These are phyloP conservation scores for Murraya koenigii DNA, from an alignment of 345 rosid genomes.

Conservation along the genomic window DNA sequence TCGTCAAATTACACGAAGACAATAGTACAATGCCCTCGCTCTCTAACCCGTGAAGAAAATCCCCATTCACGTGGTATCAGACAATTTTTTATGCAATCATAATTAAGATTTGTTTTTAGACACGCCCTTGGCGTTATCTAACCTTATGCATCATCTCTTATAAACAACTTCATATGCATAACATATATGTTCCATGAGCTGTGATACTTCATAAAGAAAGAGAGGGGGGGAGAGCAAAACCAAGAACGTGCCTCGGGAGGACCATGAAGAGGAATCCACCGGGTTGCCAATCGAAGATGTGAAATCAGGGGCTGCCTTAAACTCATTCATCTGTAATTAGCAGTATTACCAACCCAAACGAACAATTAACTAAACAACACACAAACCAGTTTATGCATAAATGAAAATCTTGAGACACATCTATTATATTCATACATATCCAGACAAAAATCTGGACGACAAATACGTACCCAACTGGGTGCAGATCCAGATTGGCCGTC, in stretches of 20 bases:
- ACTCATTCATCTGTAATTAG: slow-evolving; percentile 74
- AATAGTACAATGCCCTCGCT: neutral
- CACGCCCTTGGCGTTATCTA: neutral
- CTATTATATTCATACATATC: neutral
- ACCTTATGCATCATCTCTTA: neutral
- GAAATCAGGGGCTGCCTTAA: slow-evolving; percentile 64
- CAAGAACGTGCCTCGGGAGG: slow-evolving; percentile 56
- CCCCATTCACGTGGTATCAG: slow-evolving; percentile 23
- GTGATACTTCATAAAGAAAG: neutral
- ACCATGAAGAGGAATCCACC: slow-evolving; percentile 58
- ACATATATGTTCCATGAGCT: neutral
- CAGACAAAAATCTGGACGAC: slow-evolving; percentile 14
- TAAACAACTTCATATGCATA: neutral
- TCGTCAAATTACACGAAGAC: slow-evolving; percentile 9
- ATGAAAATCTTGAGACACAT: neutral
- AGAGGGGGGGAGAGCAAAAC: neutral
- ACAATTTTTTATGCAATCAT: neutral
- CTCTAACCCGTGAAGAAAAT: slow-evolving; percentile 25
- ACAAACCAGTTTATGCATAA: neutral
- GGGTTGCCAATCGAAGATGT: slow-evolving; percentile 55
- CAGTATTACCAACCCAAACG: slow-evolving; percentile 3
- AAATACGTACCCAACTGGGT: slow-evolving; percentile 81
- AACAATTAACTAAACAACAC: slow-evolving; percentile 1
- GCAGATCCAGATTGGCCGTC: slow-evolving; percentile 69
- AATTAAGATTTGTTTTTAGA: neutral